Evolutionary conservation across 1,284 basidiomycete genomes (phyloP), one percentile per base, ranked within the genome.

Genomic region (Melampsora allii-populina): DNA sequence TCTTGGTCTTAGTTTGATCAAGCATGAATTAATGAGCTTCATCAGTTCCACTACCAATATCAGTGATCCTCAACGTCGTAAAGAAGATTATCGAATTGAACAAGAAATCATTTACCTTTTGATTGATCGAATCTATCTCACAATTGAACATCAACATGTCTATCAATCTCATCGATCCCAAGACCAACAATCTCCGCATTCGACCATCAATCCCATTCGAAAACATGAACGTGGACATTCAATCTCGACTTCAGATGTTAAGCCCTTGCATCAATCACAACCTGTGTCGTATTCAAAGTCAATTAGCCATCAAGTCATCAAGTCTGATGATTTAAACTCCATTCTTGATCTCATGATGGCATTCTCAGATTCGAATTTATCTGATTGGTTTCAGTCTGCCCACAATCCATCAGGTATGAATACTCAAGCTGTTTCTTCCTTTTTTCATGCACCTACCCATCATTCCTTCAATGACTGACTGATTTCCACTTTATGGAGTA

Each of bases 91-190:
- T 42, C 42, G 29, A 4, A 66, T 73, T 27, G 56, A 73, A 58
- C 27, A 66, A 24, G 53, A 73, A 45, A 73, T 73, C 64, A 46
- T 73, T 42, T 31, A 65, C 5, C 71, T 73, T 2, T 24, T 73
- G 24, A 31, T 50, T n/a, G 42, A 73, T 66, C 71, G 63, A 45
- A 48, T 73, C n/a, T 5, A 48, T 9, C 64, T 58, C 59, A 42
- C 48, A n/a, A 36, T 73, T 6, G 39, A 66, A 46, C 39, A 42
- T 14, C 10, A 42, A 2, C 39, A 42, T 12, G 12, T 42, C 39
- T 14, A 14, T 42, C 39, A 42, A 17, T 17, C 39, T 42, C 39
- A 42, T 42, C 39, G 12, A 42, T 14, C 39, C 2, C 39, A 42
- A 42, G 39, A 42, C 39, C 39, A 9, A 42, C 39, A 42, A 2